phyloP scores from a whole-genome alignment of 2,329 filamentous ascomycete genomes.

The Ambrosiella cleistominuta region DNA sequence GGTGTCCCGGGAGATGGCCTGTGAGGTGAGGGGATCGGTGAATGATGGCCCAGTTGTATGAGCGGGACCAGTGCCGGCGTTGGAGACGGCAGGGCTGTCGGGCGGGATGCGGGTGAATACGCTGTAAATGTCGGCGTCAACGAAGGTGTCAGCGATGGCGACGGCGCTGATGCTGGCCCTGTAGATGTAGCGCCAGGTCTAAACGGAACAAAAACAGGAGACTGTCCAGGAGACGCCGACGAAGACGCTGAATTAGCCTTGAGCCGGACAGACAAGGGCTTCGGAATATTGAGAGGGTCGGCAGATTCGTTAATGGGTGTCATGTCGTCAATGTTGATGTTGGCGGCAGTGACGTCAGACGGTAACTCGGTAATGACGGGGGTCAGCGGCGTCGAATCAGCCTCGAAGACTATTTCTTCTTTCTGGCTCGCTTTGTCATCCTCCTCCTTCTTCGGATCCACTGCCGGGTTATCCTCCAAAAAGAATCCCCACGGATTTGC shows the following conservation, averaged over 20 bases:
- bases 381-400: neutral
- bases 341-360: neutral
- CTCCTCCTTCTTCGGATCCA: neutral
- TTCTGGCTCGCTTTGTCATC: neutral
- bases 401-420: neutral
- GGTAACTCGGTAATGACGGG: neutral
- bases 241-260: neutral
- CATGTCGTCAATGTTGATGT: neutral
- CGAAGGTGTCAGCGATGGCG: no score
- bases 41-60: no score
- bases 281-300: neutral
- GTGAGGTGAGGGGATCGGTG: no score
- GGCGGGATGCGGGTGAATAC: no score
- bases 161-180: no score
- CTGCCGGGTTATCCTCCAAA: constrained; percentile 11
- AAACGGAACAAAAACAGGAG: no score
- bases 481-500: constrained; percentile 15
- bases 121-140: no score
- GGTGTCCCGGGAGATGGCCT: no score
- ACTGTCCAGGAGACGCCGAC: no score
- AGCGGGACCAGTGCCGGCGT: no score
- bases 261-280: neutral
- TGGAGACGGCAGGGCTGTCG: no score
- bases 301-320: neutral
- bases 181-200: no score